Evolutionary conservation across 2,329 filamentous ascomycete species (phyloP).

Genomic region (Cryphonectria japonica): DNA sequence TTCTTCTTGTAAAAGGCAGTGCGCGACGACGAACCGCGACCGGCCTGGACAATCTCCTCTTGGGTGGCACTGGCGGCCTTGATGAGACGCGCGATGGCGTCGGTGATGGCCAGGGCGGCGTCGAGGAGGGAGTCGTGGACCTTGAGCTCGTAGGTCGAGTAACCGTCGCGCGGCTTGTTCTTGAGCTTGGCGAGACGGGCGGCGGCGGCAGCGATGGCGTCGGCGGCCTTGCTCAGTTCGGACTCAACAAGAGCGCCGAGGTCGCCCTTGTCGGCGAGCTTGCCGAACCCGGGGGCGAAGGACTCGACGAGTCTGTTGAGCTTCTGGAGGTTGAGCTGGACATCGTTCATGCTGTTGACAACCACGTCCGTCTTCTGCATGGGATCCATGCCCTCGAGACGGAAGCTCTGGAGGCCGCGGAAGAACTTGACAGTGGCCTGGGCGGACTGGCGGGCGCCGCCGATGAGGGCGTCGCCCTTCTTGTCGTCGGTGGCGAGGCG

Average conservation of each 20-base stretch:
- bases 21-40: conserved; percentile 81
- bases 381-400: conserved; percentile 86
- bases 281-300: conserved; percentile 85
- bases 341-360: conserved; percentile 95
- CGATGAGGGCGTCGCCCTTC: conserved; percentile 84
- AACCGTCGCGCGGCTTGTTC: conserved; percentile 95
- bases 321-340: conserved; percentile 90
- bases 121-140: conserved; percentile 96
- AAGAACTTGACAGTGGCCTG: conserved; percentile 92
- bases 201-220: conserved; percentile 91
- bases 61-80: conserved; percentile 92
- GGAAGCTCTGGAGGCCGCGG: conserved; percentile 90
- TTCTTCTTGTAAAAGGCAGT: conserved; percentile 99
- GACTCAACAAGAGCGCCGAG: conserved; percentile 90
- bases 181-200: conserved; percentile 87
- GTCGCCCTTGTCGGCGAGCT: conserved; percentile 80
- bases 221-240: conserved; percentile 90
- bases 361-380: conserved; percentile 96
- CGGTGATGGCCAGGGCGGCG: conserved; percentile 90
- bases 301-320: conserved; percentile 91
- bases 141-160: conserved; percentile 93
- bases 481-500: conserved; percentile 94
- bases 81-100: conserved; percentile 91
- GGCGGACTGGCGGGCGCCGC: conserved; percentile 81
- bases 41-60: conserved; percentile 94